Base-by-base conservation (phyloP, 2,329 filamentous ascomycete species). In the Claviceps sp. region DNA sequence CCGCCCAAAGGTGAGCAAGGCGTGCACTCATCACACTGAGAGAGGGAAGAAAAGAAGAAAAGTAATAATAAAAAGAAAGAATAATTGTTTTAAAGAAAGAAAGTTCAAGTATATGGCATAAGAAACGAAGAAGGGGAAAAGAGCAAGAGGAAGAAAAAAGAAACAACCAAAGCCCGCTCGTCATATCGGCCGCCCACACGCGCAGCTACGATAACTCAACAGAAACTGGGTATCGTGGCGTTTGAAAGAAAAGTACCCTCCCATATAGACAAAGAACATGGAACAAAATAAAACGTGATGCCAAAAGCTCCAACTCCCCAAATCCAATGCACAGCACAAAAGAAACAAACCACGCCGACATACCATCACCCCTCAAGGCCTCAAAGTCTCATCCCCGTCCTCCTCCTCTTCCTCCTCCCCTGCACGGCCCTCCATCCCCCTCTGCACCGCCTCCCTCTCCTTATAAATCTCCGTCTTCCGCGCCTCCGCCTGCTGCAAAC, bases 381-480 rank as follows among this genome's bases (percentile, higher is more conserved):
- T 60, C 49, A 70, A 52, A 22, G 67, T 69, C 48, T 62, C 60
- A 51, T 70, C 65, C 20, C 60, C 65, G 37, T 68, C 67, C 3
- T 64, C 63, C 26, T 58, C 63, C 26, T 58, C 62, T 51, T 61
- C 62, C 49, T 61, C 57, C 5, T 66, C 65, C 59, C 66, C 63
- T 1, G 71, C 70, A 4, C 60, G 67, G 22, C 73, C 72, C 18
- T 63, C 65, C 0, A 73, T 72, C 4, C 73, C 75, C n/a, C 72
- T 69, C 46, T 71, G 66, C 20, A 73, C 76, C 45, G 71, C 64
- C 42, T 76, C 76, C 50, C 81, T 67, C 65, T 84, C 81, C 3
- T 66, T 64, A 58, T 89, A 85, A 43, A 96, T 83, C 63, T 83
- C 84, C 46, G 79, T 76, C 64, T 86, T 89, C 51, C 81, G 76